Evolutionary conservation across 2,329 filamentous ascomycete genomes (phyloP).

Genomic region (Mollisia scopiformis): DNA sequence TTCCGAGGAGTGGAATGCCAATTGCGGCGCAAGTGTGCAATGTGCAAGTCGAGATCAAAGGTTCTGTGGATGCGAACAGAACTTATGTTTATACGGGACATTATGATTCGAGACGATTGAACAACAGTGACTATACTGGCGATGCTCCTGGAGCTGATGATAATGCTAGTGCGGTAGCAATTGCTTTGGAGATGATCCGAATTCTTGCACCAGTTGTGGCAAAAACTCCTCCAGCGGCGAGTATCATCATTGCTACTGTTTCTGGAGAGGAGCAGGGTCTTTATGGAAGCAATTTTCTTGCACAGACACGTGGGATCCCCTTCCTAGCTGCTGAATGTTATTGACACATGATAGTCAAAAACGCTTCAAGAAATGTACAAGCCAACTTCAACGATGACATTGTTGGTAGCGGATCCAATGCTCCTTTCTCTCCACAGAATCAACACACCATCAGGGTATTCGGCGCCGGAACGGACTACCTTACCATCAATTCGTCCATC

Average conservation of each 20-base stretch:
- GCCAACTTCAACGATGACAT: constrained; percentile 62
- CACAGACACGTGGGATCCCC: constrained; percentile 48
- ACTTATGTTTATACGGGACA: constrained; percentile 58
- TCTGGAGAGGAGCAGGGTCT: constrained; percentile 61
- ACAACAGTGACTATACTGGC: constrained; percentile 52
- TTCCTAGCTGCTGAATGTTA: neutral
- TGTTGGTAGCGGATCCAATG: constrained; percentile 50
- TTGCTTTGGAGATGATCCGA: constrained; percentile 49
- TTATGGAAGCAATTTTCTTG: constrained; percentile 54
- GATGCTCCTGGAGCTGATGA: constrained; percentile 61
- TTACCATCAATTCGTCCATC: constrained; percentile 5
- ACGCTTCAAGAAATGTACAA: constrained; percentile 56
- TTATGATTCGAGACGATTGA: constrained; percentile 54
- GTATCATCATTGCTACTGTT: constrained; percentile 57
- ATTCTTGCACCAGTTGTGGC: constrained; percentile 52
- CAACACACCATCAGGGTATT: constrained; percentile 58
- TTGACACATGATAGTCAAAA: constrained; percentile 29
- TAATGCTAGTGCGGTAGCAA: constrained; percentile 56
- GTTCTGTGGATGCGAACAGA: constrained; percentile 50
- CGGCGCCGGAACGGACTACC: constrained; percentile 37
- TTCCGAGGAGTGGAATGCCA: constrained; percentile 46
- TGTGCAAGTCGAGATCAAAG: constrained; percentile 53
- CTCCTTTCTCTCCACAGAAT: constrained; percentile 47
- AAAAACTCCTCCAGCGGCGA: constrained; percentile 48
- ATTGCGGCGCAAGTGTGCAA: constrained; percentile 57